Conservation (phyloP, 805 yeast genomes). For the Pichia nakasei region DNA sequence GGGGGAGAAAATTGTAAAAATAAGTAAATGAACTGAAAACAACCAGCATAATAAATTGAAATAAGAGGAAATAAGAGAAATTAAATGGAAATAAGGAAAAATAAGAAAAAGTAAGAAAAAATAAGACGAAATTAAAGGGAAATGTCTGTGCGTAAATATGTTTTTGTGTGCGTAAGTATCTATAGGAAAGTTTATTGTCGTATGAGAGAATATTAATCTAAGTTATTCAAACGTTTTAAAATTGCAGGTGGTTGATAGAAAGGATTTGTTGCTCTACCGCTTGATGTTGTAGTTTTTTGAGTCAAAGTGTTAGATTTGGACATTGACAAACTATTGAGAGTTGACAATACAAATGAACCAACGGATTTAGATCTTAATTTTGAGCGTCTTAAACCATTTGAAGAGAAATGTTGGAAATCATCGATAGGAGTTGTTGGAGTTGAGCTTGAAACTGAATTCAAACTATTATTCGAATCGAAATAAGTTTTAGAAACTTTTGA, state of each 20-base stretch:
- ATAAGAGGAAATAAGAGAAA: no score
- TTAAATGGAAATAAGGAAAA: no score
- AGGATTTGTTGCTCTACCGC: slow-evolving; percentile 13
- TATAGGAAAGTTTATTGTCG: no score
- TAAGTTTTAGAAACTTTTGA: background rate
- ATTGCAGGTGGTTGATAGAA: slow-evolving; percentile 23
- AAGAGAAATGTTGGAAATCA: background rate
- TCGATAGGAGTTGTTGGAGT: background rate
- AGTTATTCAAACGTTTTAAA: slow-evolving; percentile 14
- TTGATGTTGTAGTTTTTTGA: background rate
- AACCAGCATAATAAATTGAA: no score
- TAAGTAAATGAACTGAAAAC: no score
- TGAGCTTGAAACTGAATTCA: background rate
- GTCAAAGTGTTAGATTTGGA: background rate
- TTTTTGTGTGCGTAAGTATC: no score
- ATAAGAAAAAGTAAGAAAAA: no score
- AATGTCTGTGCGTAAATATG: no score
- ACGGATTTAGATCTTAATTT: slow-evolving; percentile 11
- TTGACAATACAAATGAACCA: background rate
- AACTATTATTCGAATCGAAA: background rate
- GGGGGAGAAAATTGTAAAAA: no score
- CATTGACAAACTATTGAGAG: background rate
- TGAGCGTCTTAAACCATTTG: no score
- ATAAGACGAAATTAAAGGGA: no score
- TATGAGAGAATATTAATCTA: background rate